Conservation (phyloP, 768 basidiomycete genomes). For the Hypholoma sublateritium region DNA sequence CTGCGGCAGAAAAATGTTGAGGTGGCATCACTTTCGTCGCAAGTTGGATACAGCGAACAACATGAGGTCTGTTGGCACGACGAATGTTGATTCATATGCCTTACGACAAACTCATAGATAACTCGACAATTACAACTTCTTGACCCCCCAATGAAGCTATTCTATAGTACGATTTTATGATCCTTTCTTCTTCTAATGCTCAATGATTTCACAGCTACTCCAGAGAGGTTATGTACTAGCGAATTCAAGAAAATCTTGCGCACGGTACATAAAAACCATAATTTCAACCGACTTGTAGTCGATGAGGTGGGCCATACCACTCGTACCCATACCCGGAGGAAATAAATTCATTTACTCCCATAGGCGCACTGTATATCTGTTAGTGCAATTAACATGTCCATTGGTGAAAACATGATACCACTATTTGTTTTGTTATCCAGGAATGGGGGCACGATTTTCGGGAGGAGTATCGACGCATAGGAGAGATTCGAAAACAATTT, state of each 20-base stretch:
- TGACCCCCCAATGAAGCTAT: slow-evolving; percentile 55
- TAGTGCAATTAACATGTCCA: slow-evolving; percentile 11
- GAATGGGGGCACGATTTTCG: slow-evolving; percentile 89
- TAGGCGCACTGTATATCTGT: slow-evolving; percentile 87
- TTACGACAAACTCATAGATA: slow-evolving; percentile 42
- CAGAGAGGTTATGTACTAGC: slow-evolving; percentile 62
- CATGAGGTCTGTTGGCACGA: slow-evolving; percentile 39
- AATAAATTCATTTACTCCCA: background rate
- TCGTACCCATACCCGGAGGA: background rate
- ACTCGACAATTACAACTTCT: slow-evolving; percentile 58
- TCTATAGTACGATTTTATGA: slow-evolving; percentile 60
- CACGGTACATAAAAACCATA: slow-evolving; percentile 48
- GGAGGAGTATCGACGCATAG: slow-evolving; percentile 69
- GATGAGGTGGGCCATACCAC: slow-evolving; percentile 58
- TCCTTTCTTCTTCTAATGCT: background rate
- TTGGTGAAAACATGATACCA: background rate
- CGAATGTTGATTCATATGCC: background rate
- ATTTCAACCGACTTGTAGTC: slow-evolving; percentile 73
- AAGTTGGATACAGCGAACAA: slow-evolving; percentile 56
- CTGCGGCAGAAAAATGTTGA: slow-evolving; percentile 53
- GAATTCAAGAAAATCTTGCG: slow-evolving; percentile 55
- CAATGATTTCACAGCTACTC: slow-evolving; percentile 48
- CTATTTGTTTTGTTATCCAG: slow-evolving; percentile 29
- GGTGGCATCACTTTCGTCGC: slow-evolving; percentile 67
- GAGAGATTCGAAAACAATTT: slow-evolving; percentile 66